These are phyloP conservation scores for Phytophthora hybrid DNA, from an alignment of 352 stramenopile species.

Conservation along the genomic window DNA sequence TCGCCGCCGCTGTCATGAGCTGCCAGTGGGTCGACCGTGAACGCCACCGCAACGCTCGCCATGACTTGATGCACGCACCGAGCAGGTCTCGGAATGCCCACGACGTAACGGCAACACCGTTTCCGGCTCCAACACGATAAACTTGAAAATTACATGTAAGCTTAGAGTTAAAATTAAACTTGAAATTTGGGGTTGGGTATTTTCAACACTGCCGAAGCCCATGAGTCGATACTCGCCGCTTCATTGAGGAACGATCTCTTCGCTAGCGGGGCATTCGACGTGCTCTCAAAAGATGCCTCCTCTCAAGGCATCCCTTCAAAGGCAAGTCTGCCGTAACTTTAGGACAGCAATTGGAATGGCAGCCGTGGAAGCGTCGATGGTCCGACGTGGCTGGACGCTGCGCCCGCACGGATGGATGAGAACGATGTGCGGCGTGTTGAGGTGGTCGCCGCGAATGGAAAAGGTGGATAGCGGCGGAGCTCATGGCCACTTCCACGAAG, in stretches of 20 bases:
- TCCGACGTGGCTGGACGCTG: conserved; percentile 18
- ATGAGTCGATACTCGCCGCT: too few relatives aligned
- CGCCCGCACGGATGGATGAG: conserved; percentile 2
- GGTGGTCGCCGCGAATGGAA: background rate
- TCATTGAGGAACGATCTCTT: too few relatives aligned
- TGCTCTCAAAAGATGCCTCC: too few relatives aligned
- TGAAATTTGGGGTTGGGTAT: background rate
- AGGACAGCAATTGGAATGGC: background rate
- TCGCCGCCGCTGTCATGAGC: conserved; percentile 9
- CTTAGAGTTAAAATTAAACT: background rate
- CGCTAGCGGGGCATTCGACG: too few relatives aligned
- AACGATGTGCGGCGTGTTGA: background rate
- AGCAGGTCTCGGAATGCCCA: conserved; percentile 13
- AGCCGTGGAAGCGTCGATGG: background rate
- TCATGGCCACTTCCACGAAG: conserved; percentile 20
- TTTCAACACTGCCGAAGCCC: too few relatives aligned
- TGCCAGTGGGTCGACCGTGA: conserved; percentile 28
- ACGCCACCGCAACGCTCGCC: conserved; percentile 31
- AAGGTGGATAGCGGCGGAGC: conserved; percentile 2
- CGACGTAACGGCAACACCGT: conserved; percentile 25
- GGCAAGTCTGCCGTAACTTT: background rate
- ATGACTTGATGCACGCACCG: conserved; percentile 22
- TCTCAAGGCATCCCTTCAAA: background rate
- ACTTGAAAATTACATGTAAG: background rate
- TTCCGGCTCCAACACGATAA: conserved; percentile 4